Base-by-base conservation (phyloP, 2,329 filamentous ascomycete genomes). In the Chalaropsis ovoidea region DNA sequence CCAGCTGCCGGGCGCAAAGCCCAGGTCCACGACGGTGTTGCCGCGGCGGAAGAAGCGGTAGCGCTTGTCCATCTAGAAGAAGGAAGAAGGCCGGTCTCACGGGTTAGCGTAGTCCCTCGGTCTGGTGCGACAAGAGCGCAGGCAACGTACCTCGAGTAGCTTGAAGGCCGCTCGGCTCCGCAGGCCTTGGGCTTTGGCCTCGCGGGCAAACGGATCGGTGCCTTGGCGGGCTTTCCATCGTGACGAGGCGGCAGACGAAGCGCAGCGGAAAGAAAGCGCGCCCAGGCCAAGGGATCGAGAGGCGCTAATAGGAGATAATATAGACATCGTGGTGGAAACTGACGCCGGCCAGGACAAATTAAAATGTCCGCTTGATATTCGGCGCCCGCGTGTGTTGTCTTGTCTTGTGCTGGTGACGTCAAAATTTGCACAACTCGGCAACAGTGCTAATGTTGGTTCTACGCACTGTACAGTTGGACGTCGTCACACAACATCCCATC, bases 131-230 rank as follows among this genome's bases (percentile, higher is more conserved):
- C 27, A 17, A n/a, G 2, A 63, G 24, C 27, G 10, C 15, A 13
- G 27, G 19, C 10, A 7, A 35, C 71, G 41, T 73, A 90, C 90
- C 80, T 96, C 89, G 19, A 96, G 76, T 10, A 99, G 79, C 75
- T 99, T 99, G 75, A 94, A 96, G 0, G 92, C 94, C 31, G 94
- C 94, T 68, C 94, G 85, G 71, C 90, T 95, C 76, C 93, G 96
- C 67, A 96, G 77, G 0, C 87, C 87, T 70, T 88, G 82, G 1
- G 95, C 85, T 72, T 85, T 88, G 58, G 94, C 92, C 70, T 88
- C 84, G 65, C 83, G 83, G 0, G 87, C 83, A 73, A 85, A 95
- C 19, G 76, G 76, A 76, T 99, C 94, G 49, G 76, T 81, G 47
- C 78, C 78, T 72, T 96, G 92, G 22, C 94, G 86, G 63, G 82